Conservation (phyloP, 148 eudicot genomes). For the Camellia granthamiana region DNA sequence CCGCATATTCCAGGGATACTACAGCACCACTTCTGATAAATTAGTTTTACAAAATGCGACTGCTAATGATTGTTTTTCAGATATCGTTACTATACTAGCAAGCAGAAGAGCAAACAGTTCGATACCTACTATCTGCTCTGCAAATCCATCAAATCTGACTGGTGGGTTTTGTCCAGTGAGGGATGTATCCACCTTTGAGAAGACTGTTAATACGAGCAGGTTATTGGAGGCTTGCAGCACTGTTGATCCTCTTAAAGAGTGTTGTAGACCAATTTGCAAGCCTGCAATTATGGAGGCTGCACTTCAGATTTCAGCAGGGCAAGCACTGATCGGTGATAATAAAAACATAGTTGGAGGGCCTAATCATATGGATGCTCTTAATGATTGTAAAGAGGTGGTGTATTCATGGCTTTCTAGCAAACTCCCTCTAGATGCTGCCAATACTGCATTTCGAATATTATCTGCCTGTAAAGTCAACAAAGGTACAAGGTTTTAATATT, state of each 20-base stretch:
- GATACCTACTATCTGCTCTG: conserved; percentile 62
- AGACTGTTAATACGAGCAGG: conserved; percentile 68
- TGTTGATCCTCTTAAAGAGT: conserved; percentile 86
- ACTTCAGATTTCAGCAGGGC: conserved; percentile 50
- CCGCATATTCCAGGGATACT: conserved; percentile 80
- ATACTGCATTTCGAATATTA: conserved; percentile 64
- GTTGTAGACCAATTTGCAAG: conserved; percentile 86
- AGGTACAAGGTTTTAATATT: conserved; percentile 41
- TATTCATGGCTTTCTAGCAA: conserved; percentile 85
- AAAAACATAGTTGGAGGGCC: conserved; percentile 37
- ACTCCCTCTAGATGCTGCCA: conserved; percentile 69
- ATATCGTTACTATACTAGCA: conserved; percentile 69
- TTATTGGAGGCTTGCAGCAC: conserved; percentile 82
- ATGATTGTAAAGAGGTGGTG: conserved; percentile 88
- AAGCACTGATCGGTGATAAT: conserved; percentile 27
- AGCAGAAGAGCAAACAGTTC: conserved; percentile 90
- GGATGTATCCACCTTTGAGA: conserved; percentile 66
- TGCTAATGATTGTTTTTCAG: conserved; percentile 84
- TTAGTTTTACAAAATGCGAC: conserved; percentile 53
- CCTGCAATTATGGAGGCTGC: conserved; percentile 84
- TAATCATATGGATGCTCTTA: conserved; percentile 42
- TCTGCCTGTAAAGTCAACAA: conserved; percentile 89
- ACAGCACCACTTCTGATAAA: conserved; percentile 53
- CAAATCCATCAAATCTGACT: conserved; percentile 76
- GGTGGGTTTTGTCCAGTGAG: conserved; percentile 89